A percentile compares a stretch with the other conserved stretches of the same genome.
Conservation (phyloP, 1,139 yeast genomes). For the Ogataea hybrid region DNA sequence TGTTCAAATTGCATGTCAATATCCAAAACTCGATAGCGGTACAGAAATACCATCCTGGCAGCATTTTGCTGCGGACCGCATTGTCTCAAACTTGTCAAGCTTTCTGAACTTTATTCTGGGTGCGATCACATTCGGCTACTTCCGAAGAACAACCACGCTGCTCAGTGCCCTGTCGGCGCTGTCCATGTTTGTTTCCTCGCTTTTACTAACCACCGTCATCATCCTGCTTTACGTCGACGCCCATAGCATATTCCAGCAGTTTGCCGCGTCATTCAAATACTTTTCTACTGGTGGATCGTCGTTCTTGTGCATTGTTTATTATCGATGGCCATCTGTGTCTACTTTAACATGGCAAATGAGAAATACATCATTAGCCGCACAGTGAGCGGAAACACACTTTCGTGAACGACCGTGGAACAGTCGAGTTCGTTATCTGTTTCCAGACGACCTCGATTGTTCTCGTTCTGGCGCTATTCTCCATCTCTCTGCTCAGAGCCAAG, state of each 20-base stretch:
- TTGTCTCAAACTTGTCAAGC: constrained; percentile 11
- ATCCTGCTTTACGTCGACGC: constrained; percentile 9
- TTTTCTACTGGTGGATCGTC: constrained; percentile 17
- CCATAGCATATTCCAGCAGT: constrained; percentile 12
- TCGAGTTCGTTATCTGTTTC: constrained; percentile 13
- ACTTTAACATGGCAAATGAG: constrained; percentile 7
- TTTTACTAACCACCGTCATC: constrained; percentile 10
- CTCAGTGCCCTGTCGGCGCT: constrained; percentile 7
- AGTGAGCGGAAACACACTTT: constrained; percentile 4
- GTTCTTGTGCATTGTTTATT: constrained; percentile 9
- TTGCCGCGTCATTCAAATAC: constrained; percentile 12
- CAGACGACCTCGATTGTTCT: constrained; percentile 8
- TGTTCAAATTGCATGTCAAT: constrained; percentile 11
- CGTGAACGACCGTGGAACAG: constrained; percentile 8
- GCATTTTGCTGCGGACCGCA: constrained; percentile 11
- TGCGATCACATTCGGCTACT: constrained; percentile 11
- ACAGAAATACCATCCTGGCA: constrained; percentile 14
- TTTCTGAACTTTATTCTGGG: constrained; percentile 13
- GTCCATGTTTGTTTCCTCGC: constrained; percentile 9
- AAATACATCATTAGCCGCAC: constrained; percentile 7
- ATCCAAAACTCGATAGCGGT: constrained; percentile 10
- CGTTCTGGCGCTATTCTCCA: constrained; percentile 8
- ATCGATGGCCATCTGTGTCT: constrained; percentile 7
- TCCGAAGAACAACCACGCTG: constrained; percentile 8
- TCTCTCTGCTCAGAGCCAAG: constrained; percentile 11